phyloP scores from a whole-genome alignment of 306 rosid species.

The Aeschynomene evenia region DNA sequence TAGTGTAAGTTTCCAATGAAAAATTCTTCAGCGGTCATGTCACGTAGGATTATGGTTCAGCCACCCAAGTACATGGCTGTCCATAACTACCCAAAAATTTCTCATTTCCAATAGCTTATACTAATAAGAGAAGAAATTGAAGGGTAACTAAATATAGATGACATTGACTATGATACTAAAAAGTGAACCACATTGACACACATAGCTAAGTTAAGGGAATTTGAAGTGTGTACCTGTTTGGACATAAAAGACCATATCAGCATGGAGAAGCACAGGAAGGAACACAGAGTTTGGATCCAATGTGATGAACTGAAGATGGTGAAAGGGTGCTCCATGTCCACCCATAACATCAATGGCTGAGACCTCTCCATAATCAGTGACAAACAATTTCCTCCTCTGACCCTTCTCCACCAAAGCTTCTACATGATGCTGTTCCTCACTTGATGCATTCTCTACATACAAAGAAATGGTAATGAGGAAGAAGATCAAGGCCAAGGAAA shows the following conservation, averaged over 20 bases:
- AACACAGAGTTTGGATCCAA: conserved; percentile 81
- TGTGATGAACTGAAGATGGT: conserved; percentile 78
- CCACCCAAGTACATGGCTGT: no score
- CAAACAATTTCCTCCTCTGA: conserved; percentile 46
- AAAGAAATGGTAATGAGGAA: conserved; percentile 26
- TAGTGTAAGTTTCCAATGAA: not conserved
- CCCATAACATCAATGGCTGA: conserved; percentile 51
- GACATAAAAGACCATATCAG: conserved; percentile 72
- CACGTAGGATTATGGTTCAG: no score
- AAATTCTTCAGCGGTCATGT: no score
- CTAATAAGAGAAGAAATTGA: no score
- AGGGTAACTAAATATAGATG: not conserved
- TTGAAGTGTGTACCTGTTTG: conserved; percentile 46
- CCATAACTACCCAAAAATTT: no score
- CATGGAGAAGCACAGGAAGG: conserved; percentile 85
- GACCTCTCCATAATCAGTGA: conserved; percentile 61
- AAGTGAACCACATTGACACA: not conserved
- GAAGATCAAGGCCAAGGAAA: conserved; percentile 29
- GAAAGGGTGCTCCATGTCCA: conserved; percentile 44
- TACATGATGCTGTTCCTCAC: conserved; percentile 15
- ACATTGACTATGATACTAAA: not conserved
- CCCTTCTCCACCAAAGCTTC: conserved; percentile 50
- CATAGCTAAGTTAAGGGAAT: not conserved
- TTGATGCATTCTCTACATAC: conserved; percentile 34
- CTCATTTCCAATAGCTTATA: no score